These are phyloP conservation scores for Lactifluus piperatus DNA, from an alignment of 768 basidiomycete species.

Conservation along the genomic window DNA sequence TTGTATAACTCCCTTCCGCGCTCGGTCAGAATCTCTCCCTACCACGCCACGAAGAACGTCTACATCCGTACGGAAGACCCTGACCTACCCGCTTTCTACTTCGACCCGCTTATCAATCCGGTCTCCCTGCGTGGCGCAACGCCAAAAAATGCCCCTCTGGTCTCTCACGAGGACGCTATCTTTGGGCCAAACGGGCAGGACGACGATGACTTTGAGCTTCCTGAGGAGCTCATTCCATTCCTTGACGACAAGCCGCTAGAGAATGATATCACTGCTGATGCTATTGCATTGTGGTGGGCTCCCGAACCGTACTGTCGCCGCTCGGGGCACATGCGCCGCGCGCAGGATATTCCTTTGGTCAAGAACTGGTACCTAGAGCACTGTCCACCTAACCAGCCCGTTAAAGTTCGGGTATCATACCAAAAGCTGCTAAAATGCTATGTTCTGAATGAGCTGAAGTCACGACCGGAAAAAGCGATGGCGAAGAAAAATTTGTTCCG, in stretches of 20 bases:
- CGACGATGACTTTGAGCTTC: conserved; percentile 82
- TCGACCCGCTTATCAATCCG: conserved; percentile 97
- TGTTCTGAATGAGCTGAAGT: conserved; percentile 90
- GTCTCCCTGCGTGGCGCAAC: conserved; percentile 84
- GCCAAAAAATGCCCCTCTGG: conserved; percentile 71
- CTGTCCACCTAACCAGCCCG: conserved; percentile 90
- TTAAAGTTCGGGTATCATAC: conserved; percentile 98
- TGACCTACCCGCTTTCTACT: conserved; percentile 98
- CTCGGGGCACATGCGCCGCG: conserved; percentile 86
- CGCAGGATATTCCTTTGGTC: conserved; percentile 91
- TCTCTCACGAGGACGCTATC: conserved; percentile 86
- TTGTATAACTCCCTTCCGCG: conserved; percentile 97
- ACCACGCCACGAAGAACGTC: conserved; percentile 93
- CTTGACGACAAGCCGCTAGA: conserved; percentile 70
- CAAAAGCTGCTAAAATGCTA: conserved; percentile 96
- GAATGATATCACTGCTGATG: conserved; percentile 90
- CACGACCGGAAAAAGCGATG: conserved; percentile 90
- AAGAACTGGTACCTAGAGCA: conserved; percentile 99
- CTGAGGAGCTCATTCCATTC: conserved; percentile 72
- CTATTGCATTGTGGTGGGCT: conserved; percentile 97
- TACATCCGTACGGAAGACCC: conserved; percentile 99
- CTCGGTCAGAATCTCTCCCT: conserved; percentile 84
- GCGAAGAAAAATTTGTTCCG: conserved; percentile 96
- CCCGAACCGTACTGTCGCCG: conserved; percentile 92
- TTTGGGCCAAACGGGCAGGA: conserved; percentile 85